Percentiles rank a stretch among this genome's conserved stretches.
Evolutionary conservation across 2,329 filamentous ascomycete genomes (phyloP).

Genomic region (Alternaria viburni): DNA sequence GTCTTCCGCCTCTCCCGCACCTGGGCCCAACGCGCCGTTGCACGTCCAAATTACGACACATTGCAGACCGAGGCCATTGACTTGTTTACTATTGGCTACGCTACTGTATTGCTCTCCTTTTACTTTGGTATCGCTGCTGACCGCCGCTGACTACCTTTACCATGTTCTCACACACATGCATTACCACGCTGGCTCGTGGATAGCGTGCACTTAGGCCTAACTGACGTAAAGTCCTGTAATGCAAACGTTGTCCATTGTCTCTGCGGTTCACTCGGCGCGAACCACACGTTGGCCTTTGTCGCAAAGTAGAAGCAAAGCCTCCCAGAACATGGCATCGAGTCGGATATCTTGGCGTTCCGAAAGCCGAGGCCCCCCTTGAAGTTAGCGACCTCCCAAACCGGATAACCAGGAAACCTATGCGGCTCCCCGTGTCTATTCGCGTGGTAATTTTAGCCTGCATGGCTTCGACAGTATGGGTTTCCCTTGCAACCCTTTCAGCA

Average conservation of each 20-base stretch:
- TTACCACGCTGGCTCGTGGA: not conserved
- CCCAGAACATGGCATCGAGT: not conserved
- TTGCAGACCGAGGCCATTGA: conserved; percentile 28
- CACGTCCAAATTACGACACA: conserved; percentile 27
- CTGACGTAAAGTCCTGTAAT: not conserved
- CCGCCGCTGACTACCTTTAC: conserved; percentile 11
- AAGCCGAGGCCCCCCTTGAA: conserved; percentile 1
- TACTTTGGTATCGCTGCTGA: conserved; percentile 2
- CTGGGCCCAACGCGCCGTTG: conserved; percentile 23
- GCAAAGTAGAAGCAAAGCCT: not conserved
- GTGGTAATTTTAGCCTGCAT: not conserved
- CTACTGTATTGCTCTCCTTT: conserved; percentile 4
- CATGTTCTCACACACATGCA: conserved; percentile 8
- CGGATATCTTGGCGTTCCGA: conserved; percentile 5
- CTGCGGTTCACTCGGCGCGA: not conserved
- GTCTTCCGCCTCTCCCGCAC: conserved; percentile 37
- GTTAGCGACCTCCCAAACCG: not conserved
- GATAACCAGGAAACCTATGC: not conserved
- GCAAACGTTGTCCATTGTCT: not conserved
- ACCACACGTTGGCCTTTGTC: not conserved
- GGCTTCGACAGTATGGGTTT: not conserved
- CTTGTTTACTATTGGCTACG: conserved; percentile 21
- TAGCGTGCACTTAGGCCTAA: not conserved
- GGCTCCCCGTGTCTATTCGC: not conserved
- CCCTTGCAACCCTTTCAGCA: not conserved